Conservation (phyloP, 306 rosid species). For the Elaeagnus macrophylla region DNA sequence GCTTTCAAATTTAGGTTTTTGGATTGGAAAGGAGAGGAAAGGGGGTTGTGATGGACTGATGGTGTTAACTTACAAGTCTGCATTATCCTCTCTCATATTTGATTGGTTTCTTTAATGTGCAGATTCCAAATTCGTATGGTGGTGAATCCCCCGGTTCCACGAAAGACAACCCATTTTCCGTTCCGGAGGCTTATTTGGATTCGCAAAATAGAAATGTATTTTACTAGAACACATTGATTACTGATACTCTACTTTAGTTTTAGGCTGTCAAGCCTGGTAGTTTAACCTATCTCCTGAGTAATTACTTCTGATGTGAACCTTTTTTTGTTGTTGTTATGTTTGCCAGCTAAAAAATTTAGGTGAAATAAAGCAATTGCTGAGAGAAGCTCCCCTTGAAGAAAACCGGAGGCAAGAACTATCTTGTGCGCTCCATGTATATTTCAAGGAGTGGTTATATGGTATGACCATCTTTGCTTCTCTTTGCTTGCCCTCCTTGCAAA, state of each 20-base stretch:
- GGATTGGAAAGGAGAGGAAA: no score
- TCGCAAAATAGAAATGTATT: conserved; percentile 74
- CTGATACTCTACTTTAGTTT: no score
- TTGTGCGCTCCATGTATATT: conserved; percentile 78
- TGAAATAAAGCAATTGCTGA: conserved; percentile 65
- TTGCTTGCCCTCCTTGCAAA: conserved; percentile 4
- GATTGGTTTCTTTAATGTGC: conserved; percentile 23
- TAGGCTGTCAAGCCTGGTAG: not conserved
- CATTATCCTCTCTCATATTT: conserved; percentile 1
- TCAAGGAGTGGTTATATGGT: conserved; percentile 97
- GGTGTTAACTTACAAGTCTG: conserved; percentile 3
- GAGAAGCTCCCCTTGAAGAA: conserved; percentile 86
- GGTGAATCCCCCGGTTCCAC: conserved; percentile 64
- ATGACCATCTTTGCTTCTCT: conserved; percentile 9
- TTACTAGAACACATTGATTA: not conserved
- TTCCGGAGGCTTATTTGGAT: conserved; percentile 67
- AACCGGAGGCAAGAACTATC: conserved; percentile 78
- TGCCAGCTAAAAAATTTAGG: conserved; percentile 61
- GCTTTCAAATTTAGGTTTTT: not conserved
- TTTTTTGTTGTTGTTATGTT: conserved; percentile 16
- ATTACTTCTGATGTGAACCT: conserved; percentile 15
- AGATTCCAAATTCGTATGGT: conserved; percentile 84
- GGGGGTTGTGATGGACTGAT: no score
- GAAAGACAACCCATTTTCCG: conserved; percentile 61
- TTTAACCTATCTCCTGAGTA: conserved; percentile 11